Evolutionary conservation across 1,139 yeast genomes (phyloP).

Genomic region (Kodamaea suecica): DNA sequence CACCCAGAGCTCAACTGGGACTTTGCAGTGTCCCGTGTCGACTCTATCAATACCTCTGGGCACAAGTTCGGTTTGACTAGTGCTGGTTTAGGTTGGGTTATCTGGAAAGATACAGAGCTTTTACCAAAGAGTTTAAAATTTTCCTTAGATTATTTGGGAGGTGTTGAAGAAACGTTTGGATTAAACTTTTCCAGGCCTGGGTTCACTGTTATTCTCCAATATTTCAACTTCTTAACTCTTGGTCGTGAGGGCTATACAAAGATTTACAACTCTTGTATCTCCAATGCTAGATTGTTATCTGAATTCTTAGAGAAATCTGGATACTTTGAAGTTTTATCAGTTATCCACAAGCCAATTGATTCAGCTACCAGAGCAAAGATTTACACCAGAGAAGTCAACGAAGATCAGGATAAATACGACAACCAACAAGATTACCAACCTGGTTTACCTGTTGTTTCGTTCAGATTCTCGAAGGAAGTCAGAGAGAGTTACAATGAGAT

Average conservation of each 20-base stretch:
- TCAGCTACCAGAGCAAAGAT: constrained; percentile 11
- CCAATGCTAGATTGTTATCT: constrained; percentile 69
- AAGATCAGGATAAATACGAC: constrained; percentile 8
- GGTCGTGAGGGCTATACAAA: constrained; percentile 70
- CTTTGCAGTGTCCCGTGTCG: constrained; percentile 71
- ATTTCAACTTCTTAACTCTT: constrained; percentile 68
- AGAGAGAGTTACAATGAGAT: constrained; percentile 65
- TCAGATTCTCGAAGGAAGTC: constrained; percentile 64
- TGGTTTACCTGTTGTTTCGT: constrained; percentile 89
- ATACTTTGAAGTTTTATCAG: constrained; percentile 72
- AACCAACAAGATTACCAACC: constrained; percentile 44
- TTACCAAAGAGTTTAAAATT: constrained; percentile 73
- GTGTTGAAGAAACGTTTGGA: constrained; percentile 82
- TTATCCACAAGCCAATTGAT: constrained; percentile 58
- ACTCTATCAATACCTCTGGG: constrained; percentile 87
- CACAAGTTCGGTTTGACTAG: constrained; percentile 90
- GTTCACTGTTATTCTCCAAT: constrained; percentile 84
- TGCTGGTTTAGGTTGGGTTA: constrained; percentile 91
- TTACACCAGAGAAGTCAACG: constrained; percentile 25
- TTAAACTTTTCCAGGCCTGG: constrained; percentile 93
- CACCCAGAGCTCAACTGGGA: constrained; percentile 82
- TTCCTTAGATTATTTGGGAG: constrained; percentile 81
- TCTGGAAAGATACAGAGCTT: constrained; percentile 66
- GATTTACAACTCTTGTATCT: constrained; percentile 59
- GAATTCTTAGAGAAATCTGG: constrained; percentile 61